Conservation (phyloP, 768 basidiomycete genomes). For the Hygrophorus pudorinus region DNA sequence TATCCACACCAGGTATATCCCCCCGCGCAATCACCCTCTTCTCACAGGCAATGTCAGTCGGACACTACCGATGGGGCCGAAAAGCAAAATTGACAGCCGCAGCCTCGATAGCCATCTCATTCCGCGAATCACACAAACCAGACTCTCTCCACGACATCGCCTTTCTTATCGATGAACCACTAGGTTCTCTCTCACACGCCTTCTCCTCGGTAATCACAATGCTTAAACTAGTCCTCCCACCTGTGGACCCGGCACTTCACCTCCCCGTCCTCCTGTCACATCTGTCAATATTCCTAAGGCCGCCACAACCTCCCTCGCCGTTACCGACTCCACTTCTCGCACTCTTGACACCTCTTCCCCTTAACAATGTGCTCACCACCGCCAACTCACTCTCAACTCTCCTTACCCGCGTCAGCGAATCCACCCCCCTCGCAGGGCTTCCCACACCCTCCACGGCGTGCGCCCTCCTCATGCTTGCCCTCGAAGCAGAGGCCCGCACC, state of each 20-base stretch:
- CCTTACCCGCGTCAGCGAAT: conserved; percentile 26
- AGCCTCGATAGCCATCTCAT: conserved; percentile 56
- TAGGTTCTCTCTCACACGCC: conserved; percentile 40
- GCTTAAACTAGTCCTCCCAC: conserved; percentile 42
- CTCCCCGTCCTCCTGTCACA: conserved; percentile 47
- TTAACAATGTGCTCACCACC: conserved; percentile 33
- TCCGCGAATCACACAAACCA: conserved; percentile 61
- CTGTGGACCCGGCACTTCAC: conserved; percentile 50
- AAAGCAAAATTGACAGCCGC: conserved; percentile 62
- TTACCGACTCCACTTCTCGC: conserved; percentile 23
- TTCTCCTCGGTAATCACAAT: conserved; percentile 42
- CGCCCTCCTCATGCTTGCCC: conserved; percentile 56
- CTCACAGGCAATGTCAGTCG: conserved; percentile 51
- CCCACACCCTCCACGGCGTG: conserved; percentile 46
- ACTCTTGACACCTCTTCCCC: conserved; percentile 28
- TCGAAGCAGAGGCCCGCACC: conserved; percentile 55
- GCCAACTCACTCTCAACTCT: conserved; percentile 36
- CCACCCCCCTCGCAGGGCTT: conserved; percentile 27
- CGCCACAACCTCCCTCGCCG: conserved; percentile 23
- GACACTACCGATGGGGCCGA: conserved; percentile 62
- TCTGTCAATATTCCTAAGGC: conserved; percentile 30
- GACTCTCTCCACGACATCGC: conserved; percentile 64
- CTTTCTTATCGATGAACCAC: conserved; percentile 47
- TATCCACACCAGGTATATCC: conserved; percentile 50
- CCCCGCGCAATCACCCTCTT: conserved; percentile 62